These are phyloP conservation scores for Cryptococcus sp. DNA, from an alignment of 1,284 basidiomycete species.

Conservation along the genomic window DNA sequence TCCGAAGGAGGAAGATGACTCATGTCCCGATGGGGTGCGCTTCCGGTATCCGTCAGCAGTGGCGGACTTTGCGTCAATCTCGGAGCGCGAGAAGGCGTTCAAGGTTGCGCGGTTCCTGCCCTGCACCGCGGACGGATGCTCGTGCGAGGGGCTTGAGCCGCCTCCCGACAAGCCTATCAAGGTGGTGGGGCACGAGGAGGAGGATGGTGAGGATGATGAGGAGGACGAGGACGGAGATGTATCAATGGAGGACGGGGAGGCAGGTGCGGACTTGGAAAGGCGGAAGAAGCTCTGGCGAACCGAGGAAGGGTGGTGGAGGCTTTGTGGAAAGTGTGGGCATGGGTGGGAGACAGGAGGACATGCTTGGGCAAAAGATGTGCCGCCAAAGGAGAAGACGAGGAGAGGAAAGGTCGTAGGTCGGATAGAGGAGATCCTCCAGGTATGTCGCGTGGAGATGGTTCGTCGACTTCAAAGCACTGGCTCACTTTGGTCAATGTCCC, in stretches of 20 bases:
- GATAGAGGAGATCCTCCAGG: constrained; percentile 80
- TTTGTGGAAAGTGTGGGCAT: constrained; percentile 70
- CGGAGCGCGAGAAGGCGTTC: constrained; percentile 40
- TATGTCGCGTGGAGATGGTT: constrained; percentile 42
- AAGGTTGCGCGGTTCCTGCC: constrained; percentile 44
- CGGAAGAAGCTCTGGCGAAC: constrained; percentile 23
- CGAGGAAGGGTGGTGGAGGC: constrained; percentile 58
- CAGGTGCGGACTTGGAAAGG: constrained; percentile 20
- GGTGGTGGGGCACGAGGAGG: constrained; percentile 17
- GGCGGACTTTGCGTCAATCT: constrained; percentile 28
- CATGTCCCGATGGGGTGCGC: constrained; percentile 9
- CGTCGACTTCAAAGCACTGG: not conserved
- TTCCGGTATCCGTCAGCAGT: constrained; percentile 38
- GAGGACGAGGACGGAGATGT: constrained; percentile 25
- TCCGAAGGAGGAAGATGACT: not conserved
- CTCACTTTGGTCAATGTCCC: not conserved
- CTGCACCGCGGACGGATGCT: constrained; percentile 53
- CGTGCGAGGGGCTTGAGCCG: constrained; percentile 62
- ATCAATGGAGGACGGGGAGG: constrained; percentile 19
- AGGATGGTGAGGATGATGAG: constrained; percentile 21
- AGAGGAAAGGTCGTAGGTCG: constrained; percentile 73
- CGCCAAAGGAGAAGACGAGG: constrained; percentile 52
- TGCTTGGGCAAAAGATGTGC: constrained; percentile 49
- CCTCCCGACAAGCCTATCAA: constrained; percentile 35
- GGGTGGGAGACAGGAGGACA: constrained; percentile 66